Evolutionary conservation across 495 filamentous ascomycete species (phyloP), one percentile per base, ranked within the genome.

Genomic region (Hyaloscypha bicolor): DNA sequence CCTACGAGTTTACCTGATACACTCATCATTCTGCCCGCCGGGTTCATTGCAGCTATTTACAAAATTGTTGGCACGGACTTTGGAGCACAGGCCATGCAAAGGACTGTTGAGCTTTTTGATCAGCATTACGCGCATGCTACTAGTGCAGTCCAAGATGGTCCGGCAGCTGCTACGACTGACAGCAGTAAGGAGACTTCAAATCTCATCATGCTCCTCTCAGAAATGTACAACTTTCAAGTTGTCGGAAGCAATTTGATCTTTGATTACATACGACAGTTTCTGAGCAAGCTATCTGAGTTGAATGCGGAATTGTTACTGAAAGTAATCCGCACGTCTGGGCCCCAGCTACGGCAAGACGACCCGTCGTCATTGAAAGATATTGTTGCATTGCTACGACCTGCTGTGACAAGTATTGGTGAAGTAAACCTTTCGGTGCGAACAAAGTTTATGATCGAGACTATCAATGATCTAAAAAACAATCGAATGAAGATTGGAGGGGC

Each of bases 401-500:
- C 88, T 9, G 84, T 93, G 14, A 78, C 86, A 8, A 87, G 85
- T 59, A 79, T 81, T 37, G 91, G 89, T 37, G 88, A 91, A 74
- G 80, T 81, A 21, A 88, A 84, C 55, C 81, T 97, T 21, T 94
- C 93, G 16, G 91, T 96, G 12, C 88, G 95, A 58, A 97, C 94
- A 1, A 96, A 91, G 69, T 98, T 97, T 79, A 98, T 98, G 96
- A 93, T 99, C 57, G 95, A 98, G 68, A 94, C 90, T 2, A 95
- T 99, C 74, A 93, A 91, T 67, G 90, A 95, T 72, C 82, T 98
- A 33, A 97, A 96, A 75, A 96, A 97, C 82, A 97, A 97, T 79
- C 89, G 90, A 58, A 80, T 94, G 73, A 97, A 94, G 79, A 84
- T 90, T 30, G 88, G 86, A 11, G 81, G 80, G 19, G 83, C 81